phyloP scores from a whole-genome alignment of 495 filamentous ascomycete genomes.

The Beverwykella pulmonaria region DNA sequence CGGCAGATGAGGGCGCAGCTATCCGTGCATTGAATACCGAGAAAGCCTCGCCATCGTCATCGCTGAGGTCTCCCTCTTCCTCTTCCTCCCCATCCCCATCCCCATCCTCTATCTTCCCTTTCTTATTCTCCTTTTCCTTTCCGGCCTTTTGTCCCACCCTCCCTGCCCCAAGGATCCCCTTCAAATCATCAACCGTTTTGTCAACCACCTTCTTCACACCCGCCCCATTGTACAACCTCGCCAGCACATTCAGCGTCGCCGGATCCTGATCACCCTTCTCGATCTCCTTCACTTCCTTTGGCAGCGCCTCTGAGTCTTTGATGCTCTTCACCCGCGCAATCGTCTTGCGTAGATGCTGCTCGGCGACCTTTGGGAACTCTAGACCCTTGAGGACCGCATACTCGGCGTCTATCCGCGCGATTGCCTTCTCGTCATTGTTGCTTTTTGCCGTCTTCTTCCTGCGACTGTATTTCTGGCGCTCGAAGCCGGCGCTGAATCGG shows the following conservation, averaged over 20 bases:
- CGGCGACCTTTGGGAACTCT: conserved; percentile 65
- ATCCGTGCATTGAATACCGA: conserved; percentile 58
- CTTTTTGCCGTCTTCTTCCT: conserved; percentile 67
- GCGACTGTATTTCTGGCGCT: conserved; percentile 83
- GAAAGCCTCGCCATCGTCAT: conserved; percentile 46
- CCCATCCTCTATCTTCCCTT: not conserved
- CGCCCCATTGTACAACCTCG: conserved; percentile 75
- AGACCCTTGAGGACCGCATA: conserved; percentile 78
- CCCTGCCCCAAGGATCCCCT: conserved; percentile 61
- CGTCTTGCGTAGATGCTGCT: conserved; percentile 72
- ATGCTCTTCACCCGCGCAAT: conserved; percentile 74
- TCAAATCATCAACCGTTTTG: conserved; percentile 64
- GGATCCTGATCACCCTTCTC: conserved; percentile 51
- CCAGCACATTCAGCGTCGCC: conserved; percentile 71
- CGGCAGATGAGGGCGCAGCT: conserved; percentile 53
- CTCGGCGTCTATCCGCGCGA: conserved; percentile 68
- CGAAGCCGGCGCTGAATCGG: conserved; percentile 82
- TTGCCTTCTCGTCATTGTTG: conserved; percentile 47
- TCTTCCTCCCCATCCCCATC: conserved; percentile 7
- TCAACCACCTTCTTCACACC: conserved; percentile 70
- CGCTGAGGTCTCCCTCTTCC: not conserved
- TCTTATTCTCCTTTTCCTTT: conserved; percentile 4
- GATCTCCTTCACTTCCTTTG: conserved; percentile 42
- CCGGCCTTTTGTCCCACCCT: conserved; percentile 45
- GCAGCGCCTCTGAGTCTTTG: conserved; percentile 55